A percentile compares a stretch with the other conserved stretches of the same genome.
Evolutionary conservation across 768 basidiomycete genomes (phyloP).

Genomic region (Hemileccinum impolitum): DNA sequence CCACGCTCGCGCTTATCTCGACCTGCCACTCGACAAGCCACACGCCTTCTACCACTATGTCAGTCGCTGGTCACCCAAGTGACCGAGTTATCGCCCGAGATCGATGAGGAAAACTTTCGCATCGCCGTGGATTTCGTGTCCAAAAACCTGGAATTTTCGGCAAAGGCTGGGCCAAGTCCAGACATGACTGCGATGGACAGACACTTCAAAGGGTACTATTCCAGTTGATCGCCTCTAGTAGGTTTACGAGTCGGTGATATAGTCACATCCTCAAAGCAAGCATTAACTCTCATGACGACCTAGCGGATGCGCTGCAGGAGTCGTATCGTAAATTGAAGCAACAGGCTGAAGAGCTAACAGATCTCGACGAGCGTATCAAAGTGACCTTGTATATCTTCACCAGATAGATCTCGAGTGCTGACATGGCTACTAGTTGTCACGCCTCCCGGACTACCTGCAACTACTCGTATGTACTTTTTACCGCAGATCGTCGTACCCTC

Average conservation of each 20-base stretch:
- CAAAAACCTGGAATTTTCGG: constrained; percentile 55
- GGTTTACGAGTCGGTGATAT: constrained; percentile 12
- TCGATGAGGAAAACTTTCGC: constrained; percentile 42
- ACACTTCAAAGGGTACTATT: constrained; percentile 49
- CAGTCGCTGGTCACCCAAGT: constrained; percentile 55
- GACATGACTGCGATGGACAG: constrained; percentile 56
- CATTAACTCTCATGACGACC: constrained; percentile 58
- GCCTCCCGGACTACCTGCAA: constrained; percentile 69
- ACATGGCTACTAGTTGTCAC: constrained; percentile 42
- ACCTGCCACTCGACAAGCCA: constrained; percentile 46
- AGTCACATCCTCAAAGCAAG: constrained; percentile 68
- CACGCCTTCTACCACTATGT: constrained; percentile 52
- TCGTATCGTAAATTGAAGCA: constrained; percentile 50
- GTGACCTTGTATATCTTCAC: constrained; percentile 29
- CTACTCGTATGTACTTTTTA: constrained; percentile 52
- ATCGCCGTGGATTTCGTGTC: constrained; percentile 53
- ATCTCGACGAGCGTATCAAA: constrained; percentile 66
- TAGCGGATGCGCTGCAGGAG: constrained; percentile 59
- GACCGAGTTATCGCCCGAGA: constrained; percentile 46
- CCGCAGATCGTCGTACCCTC: not conserved
- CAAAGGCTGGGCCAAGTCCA: constrained; percentile 53
- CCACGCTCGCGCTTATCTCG: constrained; percentile 48
- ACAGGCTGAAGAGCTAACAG: constrained; percentile 46
- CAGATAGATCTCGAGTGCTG: not conserved
- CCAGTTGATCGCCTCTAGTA: constrained; percentile 1